Percentiles rank a stretch among this genome's conserved stretches.
Conservation (phyloP, 768 basidiomycete genomes). For the Tricholoma flavovirens region DNA sequence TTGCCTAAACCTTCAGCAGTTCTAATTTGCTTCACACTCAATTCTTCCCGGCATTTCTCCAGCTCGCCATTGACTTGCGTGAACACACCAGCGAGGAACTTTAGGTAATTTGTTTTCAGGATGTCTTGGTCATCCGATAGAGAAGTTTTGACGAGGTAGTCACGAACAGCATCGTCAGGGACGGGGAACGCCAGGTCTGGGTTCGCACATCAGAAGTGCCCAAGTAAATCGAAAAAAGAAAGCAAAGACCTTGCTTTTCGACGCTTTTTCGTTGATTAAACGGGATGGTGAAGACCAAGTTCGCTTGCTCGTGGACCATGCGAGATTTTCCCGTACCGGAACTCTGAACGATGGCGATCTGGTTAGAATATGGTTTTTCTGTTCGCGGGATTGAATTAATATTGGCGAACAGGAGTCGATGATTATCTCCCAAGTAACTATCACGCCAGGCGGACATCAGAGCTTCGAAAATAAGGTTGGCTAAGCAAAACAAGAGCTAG, state of each 20-base stretch:
- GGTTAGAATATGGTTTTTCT: slow-evolving; percentile 9
- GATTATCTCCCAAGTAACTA: neutral
- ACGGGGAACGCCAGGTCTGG: neutral
- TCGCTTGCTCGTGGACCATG: slow-evolving; percentile 12
- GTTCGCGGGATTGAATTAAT: neutral
- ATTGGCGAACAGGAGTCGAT: neutral
- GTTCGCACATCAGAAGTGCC: neutral
- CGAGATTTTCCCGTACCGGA: slow-evolving; percentile 17
- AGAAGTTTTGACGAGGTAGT: neutral
- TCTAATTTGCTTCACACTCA: neutral
- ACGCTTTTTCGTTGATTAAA: slow-evolving; percentile 9
- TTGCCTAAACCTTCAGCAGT: neutral
- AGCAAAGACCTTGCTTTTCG: neutral
- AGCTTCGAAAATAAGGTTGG: neutral
- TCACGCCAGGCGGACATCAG: neutral
- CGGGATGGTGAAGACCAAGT: slow-evolving; percentile 11
- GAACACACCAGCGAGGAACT: neutral
- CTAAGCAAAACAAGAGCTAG: neutral
- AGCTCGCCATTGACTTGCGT: neutral
- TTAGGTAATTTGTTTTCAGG: neutral
- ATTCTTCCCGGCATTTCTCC: neutral
- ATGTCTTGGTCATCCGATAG: neutral
- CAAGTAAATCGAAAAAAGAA: neutral
- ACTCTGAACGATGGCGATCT: slow-evolving; percentile 14
- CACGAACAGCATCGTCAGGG: neutral